A percentile compares a stretch with the other conserved stretches of the same genome.
These are phyloP conservation scores for Lasiosphaeria hispida DNA, from an alignment of 495 filamentous ascomycete genomes.

Conservation along the genomic window DNA sequence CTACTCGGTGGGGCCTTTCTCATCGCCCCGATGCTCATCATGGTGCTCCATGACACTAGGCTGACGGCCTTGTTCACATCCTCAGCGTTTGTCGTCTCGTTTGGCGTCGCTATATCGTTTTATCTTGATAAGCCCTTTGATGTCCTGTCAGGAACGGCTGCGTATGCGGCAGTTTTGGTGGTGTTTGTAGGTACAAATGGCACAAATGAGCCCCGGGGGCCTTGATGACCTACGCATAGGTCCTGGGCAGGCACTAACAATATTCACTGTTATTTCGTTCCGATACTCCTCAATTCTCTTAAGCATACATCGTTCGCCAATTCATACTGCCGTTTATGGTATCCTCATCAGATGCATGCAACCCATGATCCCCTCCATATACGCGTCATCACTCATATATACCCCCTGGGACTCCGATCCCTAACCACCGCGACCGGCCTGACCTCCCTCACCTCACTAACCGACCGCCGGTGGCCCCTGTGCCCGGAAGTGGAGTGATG, in stretches of 20 bases:
- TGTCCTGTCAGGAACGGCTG: conserved; percentile 4
- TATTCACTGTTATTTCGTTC: too few relatives aligned
- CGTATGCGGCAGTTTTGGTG: conserved; percentile 14
- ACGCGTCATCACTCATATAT: neutral
- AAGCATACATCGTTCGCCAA: neutral
- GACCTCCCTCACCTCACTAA: conserved; percentile 13
- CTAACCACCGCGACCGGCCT: conserved; percentile 14
- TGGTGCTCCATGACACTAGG: neutral
- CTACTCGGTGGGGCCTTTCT: conserved; percentile 7
- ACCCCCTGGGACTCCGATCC: conserved; percentile 6
- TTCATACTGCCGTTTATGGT: neutral
- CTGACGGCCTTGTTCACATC: neutral
- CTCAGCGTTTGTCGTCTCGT: conserved; percentile 1
- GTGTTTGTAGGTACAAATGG: conserved; percentile 7
- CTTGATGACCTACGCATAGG: too few relatives aligned
- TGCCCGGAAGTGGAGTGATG: conserved; percentile 7
- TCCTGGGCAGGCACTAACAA: too few relatives aligned
- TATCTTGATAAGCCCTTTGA: neutral
- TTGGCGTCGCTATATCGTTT: conserved; percentile 1
- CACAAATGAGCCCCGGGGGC: too few relatives aligned
- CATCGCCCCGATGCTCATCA: conserved; percentile 9
- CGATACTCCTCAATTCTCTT: too few relatives aligned
- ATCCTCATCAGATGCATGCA: neutral
- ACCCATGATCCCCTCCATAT: neutral
- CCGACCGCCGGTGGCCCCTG: conserved; percentile 1